phyloP scores from a whole-genome alignment of 1,284 basidiomycete genomes.

The Violaceomyces palustris region DNA sequence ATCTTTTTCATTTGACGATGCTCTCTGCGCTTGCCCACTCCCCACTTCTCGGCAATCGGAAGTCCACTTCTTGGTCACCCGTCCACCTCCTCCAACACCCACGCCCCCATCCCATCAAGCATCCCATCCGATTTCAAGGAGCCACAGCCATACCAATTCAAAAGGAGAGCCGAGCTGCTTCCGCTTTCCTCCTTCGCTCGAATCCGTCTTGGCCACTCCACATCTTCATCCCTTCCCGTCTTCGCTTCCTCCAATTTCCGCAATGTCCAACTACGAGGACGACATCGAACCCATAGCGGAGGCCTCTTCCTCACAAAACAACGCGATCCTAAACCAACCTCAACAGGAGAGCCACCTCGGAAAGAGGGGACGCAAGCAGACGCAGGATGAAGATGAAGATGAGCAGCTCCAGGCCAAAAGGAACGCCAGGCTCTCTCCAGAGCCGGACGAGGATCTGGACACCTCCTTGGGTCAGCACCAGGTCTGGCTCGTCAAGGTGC shows the following conservation, averaged over 20 bases:
- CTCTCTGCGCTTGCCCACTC: too few species aligned
- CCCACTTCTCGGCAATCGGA: too few species aligned
- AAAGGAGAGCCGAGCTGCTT: too few species aligned
- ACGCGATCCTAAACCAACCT: neutral
- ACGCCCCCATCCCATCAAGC: too few species aligned
- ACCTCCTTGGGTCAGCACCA: slow-evolving; percentile 29
- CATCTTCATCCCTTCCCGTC: too few species aligned
- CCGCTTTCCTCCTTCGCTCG: too few species aligned
- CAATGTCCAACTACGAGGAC: slow-evolving; percentile 35
- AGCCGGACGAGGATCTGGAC: slow-evolving; percentile 50
- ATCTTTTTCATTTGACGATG: too few species aligned
- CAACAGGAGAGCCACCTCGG: slow-evolving; percentile 10
- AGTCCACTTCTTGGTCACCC: too few species aligned
- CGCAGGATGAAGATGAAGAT: neutral
- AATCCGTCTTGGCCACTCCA: too few species aligned
- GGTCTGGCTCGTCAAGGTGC: slow-evolving; percentile 55
- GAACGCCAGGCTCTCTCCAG: slow-evolving; percentile 31
- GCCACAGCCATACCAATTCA: too few species aligned
- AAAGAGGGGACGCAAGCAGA: slow-evolving; percentile 8
- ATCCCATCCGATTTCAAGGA: too few species aligned
- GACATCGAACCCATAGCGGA: slow-evolving; percentile 30
- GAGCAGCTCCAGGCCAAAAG: neutral
- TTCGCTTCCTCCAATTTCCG: neutral
- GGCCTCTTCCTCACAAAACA: slow-evolving; percentile 7
- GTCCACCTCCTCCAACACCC: too few species aligned